phyloP scores from a whole-genome alignment of 108 stramenopile genomes.

The Poteriospumella lacustris region DNA sequence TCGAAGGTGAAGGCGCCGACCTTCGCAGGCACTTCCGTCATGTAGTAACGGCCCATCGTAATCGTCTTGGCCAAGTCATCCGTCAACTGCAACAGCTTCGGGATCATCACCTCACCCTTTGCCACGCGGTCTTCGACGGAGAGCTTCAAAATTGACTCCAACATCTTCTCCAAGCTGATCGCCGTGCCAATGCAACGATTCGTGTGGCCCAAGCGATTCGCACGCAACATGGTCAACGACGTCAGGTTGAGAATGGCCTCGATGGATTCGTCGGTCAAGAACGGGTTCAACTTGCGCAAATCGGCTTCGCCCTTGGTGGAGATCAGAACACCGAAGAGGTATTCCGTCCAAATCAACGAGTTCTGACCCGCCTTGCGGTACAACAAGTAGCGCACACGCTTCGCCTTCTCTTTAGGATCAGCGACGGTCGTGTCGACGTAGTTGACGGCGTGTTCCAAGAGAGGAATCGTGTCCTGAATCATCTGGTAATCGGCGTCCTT shows the following conservation, averaged over 20 bases:
- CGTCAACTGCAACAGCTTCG: conserved; percentile 6
- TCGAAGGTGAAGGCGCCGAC: conserved; percentile 17
- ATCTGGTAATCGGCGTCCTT: conserved; percentile 13
- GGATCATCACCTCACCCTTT: background rate
- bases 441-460: conserved; percentile 33
- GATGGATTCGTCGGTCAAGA: conserved; percentile 10
- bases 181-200: conserved; percentile 35
- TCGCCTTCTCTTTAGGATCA: background rate
- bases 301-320: conserved; percentile 35
- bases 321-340: conserved; percentile 34
- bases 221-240: conserved; percentile 24
- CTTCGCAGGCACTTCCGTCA: background rate
- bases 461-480: conserved; percentile 26
- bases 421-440: conserved; percentile 5
- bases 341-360: conserved; percentile 29
- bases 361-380: conserved; percentile 33
- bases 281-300: conserved; percentile 31
- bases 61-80: conserved; percentile 30
- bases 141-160: background rate
- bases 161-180: conserved; percentile 19
- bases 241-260: background rate
- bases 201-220: conserved; percentile 37
- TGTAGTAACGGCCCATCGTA: conserved; percentile 34
- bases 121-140: background rate
- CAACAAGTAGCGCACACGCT: conserved; percentile 13